Evolutionary conservation across 352 stramenopile species (phyloP), one percentile per base, ranked within the genome.

Genomic region (Globisporangium solare): DNA sequence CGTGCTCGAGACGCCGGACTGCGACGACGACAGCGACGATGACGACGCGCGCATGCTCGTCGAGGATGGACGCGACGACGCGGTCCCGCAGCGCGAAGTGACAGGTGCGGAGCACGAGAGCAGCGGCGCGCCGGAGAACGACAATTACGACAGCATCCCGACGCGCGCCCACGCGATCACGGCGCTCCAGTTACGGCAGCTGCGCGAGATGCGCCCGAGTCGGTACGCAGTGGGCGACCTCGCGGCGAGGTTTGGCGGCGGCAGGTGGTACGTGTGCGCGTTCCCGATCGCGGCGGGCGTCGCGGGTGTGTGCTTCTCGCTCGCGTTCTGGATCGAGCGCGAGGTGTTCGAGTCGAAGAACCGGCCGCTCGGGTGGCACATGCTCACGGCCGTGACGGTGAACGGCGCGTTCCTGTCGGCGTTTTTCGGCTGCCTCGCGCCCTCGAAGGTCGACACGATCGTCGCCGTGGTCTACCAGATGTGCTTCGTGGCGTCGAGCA

Each of bases 401-500:
- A 60, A 60, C 13, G 69, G 68, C 0, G 54, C 62, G 12, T 71
- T 74, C 15, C 46, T 69, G 24, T 70, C 70, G 21, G 59, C 71
- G 18, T 69, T 71, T 41, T 64, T 60, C 54, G 70, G 72, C 24
- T 79, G 67, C 18, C 47, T 80, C 4, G 70, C 73, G 7, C 72
- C 74, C 0, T 61, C 65, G 4, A 57, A 58, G 10, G 54, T 70
- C 21, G 74, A 85, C 48, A 63, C 65, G 15, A 21, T 79, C 24
- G 70, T 80, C 24, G 59, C 82, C 15, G 42, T 65, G 15, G 58
- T 83, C 32, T 76, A 80, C 53, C 72, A 80, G 53, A 52, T 43
- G n/a, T 73, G 70, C 48, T 74, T 83, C 22, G 42, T 82, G 13
- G 67, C 71, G 47, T 73, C 70, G 17, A 74, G 65, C 53, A 67